Percentiles rank a stretch among this genome's conserved stretches.
Conservation (phyloP, 306 rosid species). For the Ormosia semicastrata region DNA sequence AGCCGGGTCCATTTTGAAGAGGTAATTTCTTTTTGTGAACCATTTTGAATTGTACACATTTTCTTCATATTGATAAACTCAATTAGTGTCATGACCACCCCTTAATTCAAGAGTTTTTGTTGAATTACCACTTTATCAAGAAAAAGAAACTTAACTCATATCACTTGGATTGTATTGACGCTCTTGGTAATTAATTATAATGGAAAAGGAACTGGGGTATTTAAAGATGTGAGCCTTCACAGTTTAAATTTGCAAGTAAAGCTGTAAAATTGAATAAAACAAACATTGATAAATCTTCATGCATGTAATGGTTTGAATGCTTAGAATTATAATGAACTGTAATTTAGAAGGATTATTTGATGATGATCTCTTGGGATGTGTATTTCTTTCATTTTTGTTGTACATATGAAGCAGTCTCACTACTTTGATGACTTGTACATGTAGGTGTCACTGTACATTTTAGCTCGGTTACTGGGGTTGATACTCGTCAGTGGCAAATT, state of each 20-base stretch:
- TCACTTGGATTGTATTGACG: too few species aligned
- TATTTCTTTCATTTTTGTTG: not conserved
- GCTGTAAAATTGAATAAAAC: not conserved
- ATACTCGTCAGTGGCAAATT: conserved; percentile 32
- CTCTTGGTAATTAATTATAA: too few species aligned
- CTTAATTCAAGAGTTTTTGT: too few species aligned
- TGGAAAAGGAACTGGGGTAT: too few species aligned
- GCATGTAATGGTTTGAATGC: not conserved
- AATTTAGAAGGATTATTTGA: not conserved
- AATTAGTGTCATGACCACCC: too few species aligned
- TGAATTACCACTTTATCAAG: not conserved
- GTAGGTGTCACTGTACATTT: conserved; percentile 45
- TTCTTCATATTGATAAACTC: too few species aligned
- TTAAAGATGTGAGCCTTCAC: too few species aligned
- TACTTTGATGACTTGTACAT: not conserved
- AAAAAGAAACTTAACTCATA: not conserved
- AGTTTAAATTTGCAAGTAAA: too few species aligned
- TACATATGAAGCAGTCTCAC: not conserved
- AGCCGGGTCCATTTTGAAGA: conserved; percentile 24
- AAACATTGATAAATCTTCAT: not conserved
- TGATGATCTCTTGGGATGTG: not conserved
- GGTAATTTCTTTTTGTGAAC: not conserved
- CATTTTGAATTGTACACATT: not conserved
- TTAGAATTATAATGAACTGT: not conserved
- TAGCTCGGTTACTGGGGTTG: conserved; percentile 38